Conservation (phyloP, 1,284 basidiomycete genomes). For the Phlebopus sp. region DNA sequence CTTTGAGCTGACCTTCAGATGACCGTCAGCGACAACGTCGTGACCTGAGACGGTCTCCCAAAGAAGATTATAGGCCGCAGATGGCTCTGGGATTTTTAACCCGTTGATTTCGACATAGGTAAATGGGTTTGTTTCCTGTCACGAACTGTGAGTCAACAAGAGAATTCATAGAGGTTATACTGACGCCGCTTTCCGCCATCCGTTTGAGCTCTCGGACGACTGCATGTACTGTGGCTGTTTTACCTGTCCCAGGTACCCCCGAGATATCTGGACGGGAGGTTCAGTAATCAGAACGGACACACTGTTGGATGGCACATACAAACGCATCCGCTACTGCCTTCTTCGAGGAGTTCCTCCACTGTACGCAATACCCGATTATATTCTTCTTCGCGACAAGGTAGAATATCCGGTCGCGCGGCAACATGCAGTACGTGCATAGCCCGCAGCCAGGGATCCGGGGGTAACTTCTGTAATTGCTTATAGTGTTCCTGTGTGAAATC, state of each 20-base stretch:
- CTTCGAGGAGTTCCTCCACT: conserved; percentile 86
- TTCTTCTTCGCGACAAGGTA: conserved; percentile 91
- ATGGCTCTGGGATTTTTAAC: conserved; percentile 85
- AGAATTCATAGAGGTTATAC: conserved; percentile 22
- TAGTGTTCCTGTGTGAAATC: conserved; percentile 36
- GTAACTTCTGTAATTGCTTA: conserved; percentile 44
- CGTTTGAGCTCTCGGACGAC: conserved; percentile 85
- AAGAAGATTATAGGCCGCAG: conserved; percentile 82
- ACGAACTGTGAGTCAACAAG: background rate
- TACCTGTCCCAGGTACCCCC: conserved; percentile 97
- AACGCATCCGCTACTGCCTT: conserved; percentile 92
- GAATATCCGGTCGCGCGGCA: conserved; percentile 84
- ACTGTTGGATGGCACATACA: conserved; percentile 55
- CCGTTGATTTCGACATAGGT: conserved; percentile 99
- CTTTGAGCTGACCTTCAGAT: conserved; percentile 64
- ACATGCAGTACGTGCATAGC: conserved; percentile 92
- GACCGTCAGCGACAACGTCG: conserved; percentile 57
- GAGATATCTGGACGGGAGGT: conserved; percentile 73
- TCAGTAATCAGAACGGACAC: conserved; percentile 1
- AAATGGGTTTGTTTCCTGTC: conserved; percentile 87
- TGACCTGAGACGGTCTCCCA: conserved; percentile 88
- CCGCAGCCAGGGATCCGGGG: conserved; percentile 76
- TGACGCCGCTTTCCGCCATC: conserved; percentile 77
- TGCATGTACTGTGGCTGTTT: conserved; percentile 96
- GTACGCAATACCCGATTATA: conserved; percentile 75